Evolutionary conservation across 495 filamentous ascomycete genomes (phyloP), one percentile per base, ranked within the genome.

Genomic region (Penicillium robsamsonii): DNA sequence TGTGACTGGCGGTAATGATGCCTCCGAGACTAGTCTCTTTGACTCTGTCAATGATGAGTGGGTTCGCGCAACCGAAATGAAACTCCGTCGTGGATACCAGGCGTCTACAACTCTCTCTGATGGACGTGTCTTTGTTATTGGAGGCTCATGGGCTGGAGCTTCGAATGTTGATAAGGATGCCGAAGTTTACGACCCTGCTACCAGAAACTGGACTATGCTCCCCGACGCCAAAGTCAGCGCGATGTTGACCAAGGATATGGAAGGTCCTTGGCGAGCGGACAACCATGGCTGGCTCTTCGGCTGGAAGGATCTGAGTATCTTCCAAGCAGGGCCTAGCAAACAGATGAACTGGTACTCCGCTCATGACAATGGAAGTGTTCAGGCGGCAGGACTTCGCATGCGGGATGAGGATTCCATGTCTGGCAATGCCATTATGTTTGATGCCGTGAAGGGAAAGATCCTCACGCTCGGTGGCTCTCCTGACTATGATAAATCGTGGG

Each of bases 81-180:
- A 69, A 15, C 74, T 81, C 44, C 58, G 63, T 15, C 81, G 84
- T 31, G 84, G 84, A 22, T 87, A 87, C 61, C 81, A 85, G 52
- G 60, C 80, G 1, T 74, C 77, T 31, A 73, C 78, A 9, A 81
- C 75, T 3, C 50, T 76, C 4, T 75, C 79, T 15, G 79, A 84
- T 51, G 84, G 84, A 1, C 65, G 75, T 1, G 75, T 84, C 31
- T 86, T 87, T 61, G 77, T 72, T 29, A 85, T 87, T 46, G 84
- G 84, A 18, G 84, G 84, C 12, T 80, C 79, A 10, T 87, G 79
- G 77, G 72, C 70, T 20, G 75, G 72, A 7, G 71, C 64, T n/a
- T 62, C 55, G 52, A 71, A 63, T 33, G 57, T 37, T 27, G 18
- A 29, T 7, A 86, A 85, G 66, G 73, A 82, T 47, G 82, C 78